Conservation (phyloP, 108 stramenopile genomes). For the Skeletonema tropicum region DNA sequence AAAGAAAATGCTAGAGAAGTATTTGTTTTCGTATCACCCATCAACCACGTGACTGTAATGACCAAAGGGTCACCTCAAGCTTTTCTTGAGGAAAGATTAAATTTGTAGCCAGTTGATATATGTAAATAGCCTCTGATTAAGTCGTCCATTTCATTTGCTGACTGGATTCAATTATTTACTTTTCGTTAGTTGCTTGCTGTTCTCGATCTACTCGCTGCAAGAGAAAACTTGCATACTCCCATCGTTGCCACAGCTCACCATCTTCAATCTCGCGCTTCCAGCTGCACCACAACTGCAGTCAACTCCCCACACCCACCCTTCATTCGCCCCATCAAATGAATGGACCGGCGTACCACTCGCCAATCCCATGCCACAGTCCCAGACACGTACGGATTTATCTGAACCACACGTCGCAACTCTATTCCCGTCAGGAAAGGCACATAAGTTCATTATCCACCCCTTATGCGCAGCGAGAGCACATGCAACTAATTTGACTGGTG, state of each 20-base stretch:
- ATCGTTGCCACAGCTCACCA: slow-evolving; percentile 48
- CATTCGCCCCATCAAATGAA: slow-evolving; percentile 46
- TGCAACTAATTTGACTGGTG: slow-evolving; percentile 49
- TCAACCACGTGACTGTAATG: neutral
- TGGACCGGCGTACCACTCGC: slow-evolving; percentile 44
- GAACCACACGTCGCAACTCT: slow-evolving; percentile 42
- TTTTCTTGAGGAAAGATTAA: no score
- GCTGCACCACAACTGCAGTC: slow-evolving; percentile 25
- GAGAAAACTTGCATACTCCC: slow-evolving; percentile 44
- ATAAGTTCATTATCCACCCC: slow-evolving; percentile 47
- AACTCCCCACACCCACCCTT: slow-evolving; percentile 46
- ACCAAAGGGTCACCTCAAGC: no score
- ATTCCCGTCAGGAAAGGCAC: slow-evolving; percentile 43
- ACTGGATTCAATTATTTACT: neutral
- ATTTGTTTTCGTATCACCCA: neutral
- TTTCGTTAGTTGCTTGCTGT: neutral
- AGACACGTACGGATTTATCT: slow-evolving; percentile 43
- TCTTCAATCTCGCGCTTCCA: slow-evolving; percentile 13
- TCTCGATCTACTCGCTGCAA: slow-evolving; percentile 29
- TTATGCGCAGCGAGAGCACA: slow-evolving; percentile 46
- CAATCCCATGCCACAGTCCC: slow-evolving; percentile 54
- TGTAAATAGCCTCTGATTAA: no score
- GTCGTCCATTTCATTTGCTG: neutral
- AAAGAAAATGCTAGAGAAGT: neutral
- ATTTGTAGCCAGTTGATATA: no score